A percentile compares a stretch with the other conserved stretches of the same genome.
Conservation (phyloP, 345 rosid species). For the Citrus medica region DNA sequence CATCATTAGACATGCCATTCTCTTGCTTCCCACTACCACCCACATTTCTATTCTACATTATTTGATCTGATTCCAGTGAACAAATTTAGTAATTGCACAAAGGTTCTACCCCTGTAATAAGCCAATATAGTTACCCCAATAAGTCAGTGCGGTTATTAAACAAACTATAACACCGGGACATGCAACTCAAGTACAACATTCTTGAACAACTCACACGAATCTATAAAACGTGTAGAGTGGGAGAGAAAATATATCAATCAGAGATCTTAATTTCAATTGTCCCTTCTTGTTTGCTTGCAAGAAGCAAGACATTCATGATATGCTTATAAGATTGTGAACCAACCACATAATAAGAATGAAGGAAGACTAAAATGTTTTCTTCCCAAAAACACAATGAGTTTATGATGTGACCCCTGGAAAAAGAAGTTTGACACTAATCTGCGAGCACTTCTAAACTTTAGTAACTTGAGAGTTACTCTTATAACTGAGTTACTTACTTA, state of each 20-base stretch:
- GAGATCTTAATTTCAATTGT: neutral
- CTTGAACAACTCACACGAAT: neutral
- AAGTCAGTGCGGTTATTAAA: no score
- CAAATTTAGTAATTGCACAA: no score
- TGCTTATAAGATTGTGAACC: neutral
- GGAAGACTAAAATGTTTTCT: neutral
- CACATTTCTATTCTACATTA: neutral
- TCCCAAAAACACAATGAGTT: neutral
- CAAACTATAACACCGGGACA: neutral
- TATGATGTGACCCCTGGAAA: neutral
- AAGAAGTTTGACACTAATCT: neutral
- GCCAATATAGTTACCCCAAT: no score
- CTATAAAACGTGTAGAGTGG: neutral
- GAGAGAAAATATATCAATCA: no score
- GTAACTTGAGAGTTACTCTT: neutral
- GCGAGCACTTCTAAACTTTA: neutral
- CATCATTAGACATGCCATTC: neutral
- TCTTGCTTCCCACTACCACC: neutral
- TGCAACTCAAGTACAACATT: neutral
- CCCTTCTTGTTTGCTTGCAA: neutral
- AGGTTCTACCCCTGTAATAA: no score
- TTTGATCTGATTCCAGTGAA: neutral
- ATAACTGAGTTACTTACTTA: no score
- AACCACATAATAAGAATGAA: neutral
- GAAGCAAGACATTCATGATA: neutral